Evolutionary conservation across 2,329 filamentous ascomycete genomes (phyloP).

Genomic region (Dichotomopilus funicola): DNA sequence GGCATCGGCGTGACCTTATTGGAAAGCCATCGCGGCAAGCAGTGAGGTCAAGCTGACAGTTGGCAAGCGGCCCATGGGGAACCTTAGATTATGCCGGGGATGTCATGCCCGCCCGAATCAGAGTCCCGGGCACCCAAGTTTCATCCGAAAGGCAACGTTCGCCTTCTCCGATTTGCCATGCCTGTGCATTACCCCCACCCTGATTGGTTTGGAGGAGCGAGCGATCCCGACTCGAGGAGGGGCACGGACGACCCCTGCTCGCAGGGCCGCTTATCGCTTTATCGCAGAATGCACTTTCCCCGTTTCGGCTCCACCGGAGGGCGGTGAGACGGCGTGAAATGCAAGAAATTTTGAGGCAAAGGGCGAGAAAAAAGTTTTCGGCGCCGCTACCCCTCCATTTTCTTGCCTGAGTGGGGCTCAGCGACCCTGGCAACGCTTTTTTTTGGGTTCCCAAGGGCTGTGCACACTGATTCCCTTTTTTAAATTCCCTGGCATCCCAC

Average conservation of each 20-base stretch:
- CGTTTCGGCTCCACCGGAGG: slow-evolving; percentile 1
- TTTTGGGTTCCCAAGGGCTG: slow-evolving; percentile 7
- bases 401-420: slow-evolving; percentile 10
- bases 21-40: no score
- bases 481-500: slow-evolving; percentile 30
- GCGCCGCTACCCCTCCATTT: slow-evolving; percentile 20
- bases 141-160: background rate
- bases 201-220: background rate
- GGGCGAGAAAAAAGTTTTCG: slow-evolving; percentile 20
- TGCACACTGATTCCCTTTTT: slow-evolving; percentile 12
- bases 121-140: background rate
- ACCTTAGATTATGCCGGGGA: background rate
- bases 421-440: background rate
- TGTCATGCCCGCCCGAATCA: background rate
- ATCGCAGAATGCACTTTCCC: background rate
- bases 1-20: no score
- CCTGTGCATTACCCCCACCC: background rate
- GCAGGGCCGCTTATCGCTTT: background rate
- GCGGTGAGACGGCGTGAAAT: slow-evolving; percentile 8
- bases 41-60: no score
- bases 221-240: slow-evolving; percentile 2
- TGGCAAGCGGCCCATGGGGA: no score
- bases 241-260: background rate
- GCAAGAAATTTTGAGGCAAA: slow-evolving; percentile 10
- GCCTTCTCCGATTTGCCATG: background rate